These are phyloP conservation scores for Nitzschia palea DNA, from an alignment of 108 stramenopile genomes.

Conservation along the genomic window DNA sequence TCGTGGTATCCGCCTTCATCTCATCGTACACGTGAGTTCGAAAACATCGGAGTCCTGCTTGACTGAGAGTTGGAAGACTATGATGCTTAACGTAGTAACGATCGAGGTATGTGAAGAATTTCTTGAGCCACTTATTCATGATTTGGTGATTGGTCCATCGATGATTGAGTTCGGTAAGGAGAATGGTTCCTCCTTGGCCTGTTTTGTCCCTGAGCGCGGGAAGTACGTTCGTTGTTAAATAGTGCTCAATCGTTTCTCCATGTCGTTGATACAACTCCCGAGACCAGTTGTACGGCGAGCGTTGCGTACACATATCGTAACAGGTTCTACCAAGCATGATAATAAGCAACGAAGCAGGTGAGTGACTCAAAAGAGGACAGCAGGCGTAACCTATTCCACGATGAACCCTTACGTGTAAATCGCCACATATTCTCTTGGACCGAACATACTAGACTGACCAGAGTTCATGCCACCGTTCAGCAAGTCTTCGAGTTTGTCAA, in stretches of 20 bases:
- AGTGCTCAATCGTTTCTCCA: constrained; percentile 92
- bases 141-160: constrained; percentile 98
- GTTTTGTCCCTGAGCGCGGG: constrained; percentile 88
- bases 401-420: constrained; percentile 93
- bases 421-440: constrained; percentile 88
- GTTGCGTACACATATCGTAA: constrained; percentile 99
- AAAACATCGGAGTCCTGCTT: constrained; percentile 92
- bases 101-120: constrained; percentile 99
- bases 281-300: constrained; percentile 98
- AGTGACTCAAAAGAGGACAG: neutral
- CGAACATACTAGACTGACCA: constrained; percentile 77
- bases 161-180: constrained; percentile 90
- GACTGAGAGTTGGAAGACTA: constrained; percentile 84
- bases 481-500: constrained; percentile 87
- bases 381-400: neutral
- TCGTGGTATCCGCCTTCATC: constrained; percentile 85
- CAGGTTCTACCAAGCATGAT: constrained; percentile 77
- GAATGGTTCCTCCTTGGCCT: constrained; percentile 80
- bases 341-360: neutral
- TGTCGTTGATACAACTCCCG: constrained; percentile 97
- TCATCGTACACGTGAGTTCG: constrained; percentile 94
- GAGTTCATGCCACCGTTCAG: constrained; percentile 85
- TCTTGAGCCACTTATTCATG: constrained; percentile 99
- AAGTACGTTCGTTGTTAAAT: constrained; percentile 89
- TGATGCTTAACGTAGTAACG: constrained; percentile 98